Evolutionary conservation across 2,329 filamentous ascomycete genomes (phyloP), one percentile per base, ranked within the genome.

Genomic region (Sphaceloma murrayae): DNA sequence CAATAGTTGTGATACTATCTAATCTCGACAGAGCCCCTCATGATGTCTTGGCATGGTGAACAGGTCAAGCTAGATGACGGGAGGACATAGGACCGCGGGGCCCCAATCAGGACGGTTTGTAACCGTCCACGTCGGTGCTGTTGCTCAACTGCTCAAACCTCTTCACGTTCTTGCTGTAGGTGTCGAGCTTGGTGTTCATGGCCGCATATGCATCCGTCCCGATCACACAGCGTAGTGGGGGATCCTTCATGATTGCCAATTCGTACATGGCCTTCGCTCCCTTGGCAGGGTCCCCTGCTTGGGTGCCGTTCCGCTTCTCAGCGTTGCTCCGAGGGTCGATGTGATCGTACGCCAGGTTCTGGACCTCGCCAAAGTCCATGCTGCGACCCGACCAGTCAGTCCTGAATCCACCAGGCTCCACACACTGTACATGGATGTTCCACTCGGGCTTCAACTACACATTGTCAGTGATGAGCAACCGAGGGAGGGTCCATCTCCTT

Each of bases 201-300:
- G 50, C 59, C 1, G 54, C 52, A 54, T 69, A 76, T 0, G 70
- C 70, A 57, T 77, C 74, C 0, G 63, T 71, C 0, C 74, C 74
- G 8, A 78, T 60, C 0, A 73, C 64, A 10, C 72, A 65, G 21
- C 74, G 60, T 5, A 77, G 51, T 3, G 74, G 74, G 3, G 69
- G 70, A 10, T 73, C 65, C 9, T 70, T 53, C 63, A 72, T 67
- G 27, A 67, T 62, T 1, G 70, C 73, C 11, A 78, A 53, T 43
- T 77, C 69, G 51, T 75, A 74, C 60, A 75, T 73, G 0, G 65
- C 64, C 16, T 65, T 58, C 2, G 54, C 53, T 2, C 63, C 72
- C 53, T 75, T 72, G 0, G 51, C 49, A 2, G 72, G 67, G 47
- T 77, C 72, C 2, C 73, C 72, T 1, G 66, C 64, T 40, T 74